Evolutionary conservation across 768 basidiomycete genomes (phyloP).

Genomic region (Russula abietina): DNA sequence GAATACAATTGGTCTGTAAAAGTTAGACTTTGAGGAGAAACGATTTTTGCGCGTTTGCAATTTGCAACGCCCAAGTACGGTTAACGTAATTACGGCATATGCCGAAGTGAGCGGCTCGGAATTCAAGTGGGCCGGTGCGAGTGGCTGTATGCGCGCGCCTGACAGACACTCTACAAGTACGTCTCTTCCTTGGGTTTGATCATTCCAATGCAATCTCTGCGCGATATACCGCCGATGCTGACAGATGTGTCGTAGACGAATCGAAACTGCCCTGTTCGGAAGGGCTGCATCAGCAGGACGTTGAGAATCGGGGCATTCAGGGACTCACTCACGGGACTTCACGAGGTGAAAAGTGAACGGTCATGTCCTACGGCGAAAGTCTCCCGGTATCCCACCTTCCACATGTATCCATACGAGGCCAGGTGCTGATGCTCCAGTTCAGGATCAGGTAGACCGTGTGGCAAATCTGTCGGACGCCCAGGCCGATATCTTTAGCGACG

Average conservation of each 20-base stretch:
- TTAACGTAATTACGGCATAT: conserved; percentile 6
- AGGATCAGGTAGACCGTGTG: conserved; percentile 25
- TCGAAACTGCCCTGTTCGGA: conserved; percentile 1
- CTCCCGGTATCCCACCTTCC: conserved; percentile 19
- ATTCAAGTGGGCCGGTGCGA: not conserved
- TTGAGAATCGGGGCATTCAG: not conserved
- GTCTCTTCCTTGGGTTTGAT: not conserved
- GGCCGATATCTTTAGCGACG: conserved; percentile 19
- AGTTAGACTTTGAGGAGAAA: not conserved
- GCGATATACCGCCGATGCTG: conserved; percentile 10
- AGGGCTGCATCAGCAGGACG: conserved; percentile 1
- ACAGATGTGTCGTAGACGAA: not conserved
- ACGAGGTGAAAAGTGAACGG: not conserved
- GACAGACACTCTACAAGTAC: not conserved
- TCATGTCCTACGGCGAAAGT: conserved; percentile 25
- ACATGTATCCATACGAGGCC: conserved; percentile 9
- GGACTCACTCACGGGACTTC: too few relatives aligned
- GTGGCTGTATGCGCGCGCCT: not conserved
- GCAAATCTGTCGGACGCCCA: conserved; percentile 26
- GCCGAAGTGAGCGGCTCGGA: not conserved
- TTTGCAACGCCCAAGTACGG: not conserved
- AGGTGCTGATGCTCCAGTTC: not conserved
- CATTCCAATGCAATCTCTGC: not conserved
- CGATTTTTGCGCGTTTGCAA: not conserved
- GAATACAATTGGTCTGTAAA: not conserved